A percentile compares a stretch with the other conserved stretches of the same genome.
Evolutionary conservation across 2,329 filamentous ascomycete species (phyloP).

Genomic region (Nothophaeocryptopus gaeumannii): DNA sequence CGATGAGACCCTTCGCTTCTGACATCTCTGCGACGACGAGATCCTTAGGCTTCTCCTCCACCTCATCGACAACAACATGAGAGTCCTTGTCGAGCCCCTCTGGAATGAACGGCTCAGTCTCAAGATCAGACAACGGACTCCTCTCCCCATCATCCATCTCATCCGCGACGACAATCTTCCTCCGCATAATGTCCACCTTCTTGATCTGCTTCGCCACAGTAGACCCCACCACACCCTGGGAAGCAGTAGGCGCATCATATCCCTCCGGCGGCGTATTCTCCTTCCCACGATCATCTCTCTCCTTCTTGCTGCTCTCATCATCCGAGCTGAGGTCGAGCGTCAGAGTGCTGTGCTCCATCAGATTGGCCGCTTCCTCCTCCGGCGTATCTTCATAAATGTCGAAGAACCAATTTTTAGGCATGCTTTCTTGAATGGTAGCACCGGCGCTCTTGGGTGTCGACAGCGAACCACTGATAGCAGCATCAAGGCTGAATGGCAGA

Average conservation of each 20-base stretch:
- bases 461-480: slow-evolving; percentile 75
- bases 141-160: slow-evolving; percentile 38
- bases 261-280: slow-evolving; percentile 81
- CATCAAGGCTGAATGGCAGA: slow-evolving; percentile 78
- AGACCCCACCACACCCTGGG: slow-evolving; percentile 8
- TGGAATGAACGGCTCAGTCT: slow-evolving; percentile 36
- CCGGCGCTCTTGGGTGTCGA: slow-evolving; percentile 49
- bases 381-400: slow-evolving; percentile 90
- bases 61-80: slow-evolving; percentile 29
- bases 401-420: slow-evolving; percentile 73
- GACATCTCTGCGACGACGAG: slow-evolving; percentile 2
- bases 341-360: slow-evolving; percentile 86
- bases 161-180: slow-evolving; percentile 28
- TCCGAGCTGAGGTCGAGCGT: slow-evolving; percentile 87
- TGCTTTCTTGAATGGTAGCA: slow-evolving; percentile 56
- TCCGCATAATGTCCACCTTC: slow-evolving; percentile 30
- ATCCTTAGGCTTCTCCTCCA: slow-evolving; percentile 7
- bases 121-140: slow-evolving; percentile 35
- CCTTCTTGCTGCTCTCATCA: slow-evolving; percentile 63
- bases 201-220: slow-evolving; percentile 18
- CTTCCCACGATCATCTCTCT: slow-evolving; percentile 68
- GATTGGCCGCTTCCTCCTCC: slow-evolving; percentile 85
- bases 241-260: slow-evolving; percentile 34
- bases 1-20: slow-evolving; percentile 10
- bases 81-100: slow-evolving; percentile 35